Evolutionary conservation across 805 yeast genomes (phyloP), one percentile per base, ranked within the genome.

Genomic region (Saccharomycopsis babjevae): DNA sequence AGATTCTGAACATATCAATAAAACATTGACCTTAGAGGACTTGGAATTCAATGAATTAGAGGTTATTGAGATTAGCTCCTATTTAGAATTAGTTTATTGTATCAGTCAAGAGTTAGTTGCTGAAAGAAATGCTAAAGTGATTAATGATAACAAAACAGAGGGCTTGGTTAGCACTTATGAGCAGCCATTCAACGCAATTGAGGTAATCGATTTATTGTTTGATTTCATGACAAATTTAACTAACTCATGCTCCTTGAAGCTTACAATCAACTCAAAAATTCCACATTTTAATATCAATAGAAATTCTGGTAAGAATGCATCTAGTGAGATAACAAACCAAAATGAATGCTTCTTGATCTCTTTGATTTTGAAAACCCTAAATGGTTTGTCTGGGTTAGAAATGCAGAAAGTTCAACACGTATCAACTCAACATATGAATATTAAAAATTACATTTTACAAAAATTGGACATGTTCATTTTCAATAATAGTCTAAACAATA

Each of bases 31-130:
- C 16, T 67, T 52, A 1, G 70, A 77, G 56, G 79, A 77, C 39
- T 78, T 79, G 11, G 89, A 86, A 58, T 74, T 91, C 38, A 87
- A 88, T 40, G 96, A 89, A 65, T 97, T 91, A 69, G 86, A 92
- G 0, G 73, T 89, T 7, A 79, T 89, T 7, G 83, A 88, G 59
- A 75, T 91, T 6, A 80, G 92, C 0, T 88, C 96, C 0, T 84
- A 88, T 66, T 75, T 90, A 61, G 83, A 88, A 30, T 73, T 94
- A 57, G 74, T 91, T 1, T 76, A 80, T 8, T 78, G 80, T 58
- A 81, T 83, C 34, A 77, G 85, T 1, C 68, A 76, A 50, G 65
- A 59, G 1, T 61, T 66, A 30, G 69, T 75, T 54, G 72, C 71
- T 55, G 52, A 67, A 5, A 57, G 65, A 3, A 32, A 57, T 36